phyloP scores from a whole-genome alignment of 352 stramenopile genomes.

The Pythium guiyangense region DNA sequence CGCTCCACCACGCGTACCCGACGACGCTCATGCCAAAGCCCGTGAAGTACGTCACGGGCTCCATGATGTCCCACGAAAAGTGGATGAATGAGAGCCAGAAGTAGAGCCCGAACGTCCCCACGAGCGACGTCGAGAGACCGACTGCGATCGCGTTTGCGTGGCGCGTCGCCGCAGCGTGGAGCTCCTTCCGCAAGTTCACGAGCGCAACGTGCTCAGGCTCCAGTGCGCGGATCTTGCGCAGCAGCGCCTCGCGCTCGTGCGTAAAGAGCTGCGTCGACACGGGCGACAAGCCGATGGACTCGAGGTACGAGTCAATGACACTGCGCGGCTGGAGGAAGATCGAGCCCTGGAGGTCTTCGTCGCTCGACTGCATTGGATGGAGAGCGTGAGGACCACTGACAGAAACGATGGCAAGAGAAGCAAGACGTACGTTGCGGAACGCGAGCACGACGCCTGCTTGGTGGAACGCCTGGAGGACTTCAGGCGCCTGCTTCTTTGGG shows the following conservation, averaged over 20 bases:
- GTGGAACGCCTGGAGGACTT: conserved; percentile 75
- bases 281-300: conserved; percentile 68
- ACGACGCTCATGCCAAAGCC: conserved; percentile 77
- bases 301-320: conserved; percentile 73
- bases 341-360: conserved; percentile 66
- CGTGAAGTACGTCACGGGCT: conserved; percentile 88
- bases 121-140: conserved; percentile 52
- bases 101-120: conserved; percentile 79
- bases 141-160: conserved; percentile 57
- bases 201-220: conserved; percentile 69
- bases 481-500: conserved; percentile 74
- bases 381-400: neutral
- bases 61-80: conserved; percentile 90
- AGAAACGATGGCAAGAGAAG: neutral
- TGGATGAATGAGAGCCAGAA: conserved; percentile 88
- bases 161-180: conserved; percentile 53
- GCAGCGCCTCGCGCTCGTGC: conserved; percentile 52
- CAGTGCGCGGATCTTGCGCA: conserved; percentile 62
- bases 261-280: conserved; percentile 65
- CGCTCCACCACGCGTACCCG: conserved; percentile 79
- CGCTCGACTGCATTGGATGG: conserved; percentile 27
- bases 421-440: conserved; percentile 50
- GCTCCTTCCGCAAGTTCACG: conserved; percentile 51
- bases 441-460: conserved; percentile 75
- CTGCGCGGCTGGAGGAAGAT: conserved; percentile 81